These are phyloP conservation scores for Biancaea sappan DNA, from an alignment of 306 rosid genomes.

Conservation along the genomic window DNA sequence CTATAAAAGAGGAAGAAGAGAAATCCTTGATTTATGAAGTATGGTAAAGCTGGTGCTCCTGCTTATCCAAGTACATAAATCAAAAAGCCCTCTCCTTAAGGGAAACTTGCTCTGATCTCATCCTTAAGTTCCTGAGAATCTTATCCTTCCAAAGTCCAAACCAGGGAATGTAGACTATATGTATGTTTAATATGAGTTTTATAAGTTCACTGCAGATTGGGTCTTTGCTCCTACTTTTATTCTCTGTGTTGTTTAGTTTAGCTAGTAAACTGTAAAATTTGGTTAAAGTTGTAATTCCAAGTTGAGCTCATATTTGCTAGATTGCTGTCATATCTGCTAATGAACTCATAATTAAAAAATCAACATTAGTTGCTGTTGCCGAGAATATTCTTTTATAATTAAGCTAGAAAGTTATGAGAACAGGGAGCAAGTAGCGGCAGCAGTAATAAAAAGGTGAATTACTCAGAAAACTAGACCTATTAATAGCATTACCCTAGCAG, in stretches of 20 bases:
- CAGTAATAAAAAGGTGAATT: too few relatives aligned
- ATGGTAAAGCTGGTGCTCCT: conserved; percentile 1
- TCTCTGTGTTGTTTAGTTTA: neutral
- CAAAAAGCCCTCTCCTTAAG: neutral
- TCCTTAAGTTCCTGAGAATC: neutral
- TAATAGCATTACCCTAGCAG: too few relatives aligned
- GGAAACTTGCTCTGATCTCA: neutral
- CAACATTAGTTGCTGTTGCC: neutral
- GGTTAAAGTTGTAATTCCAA: neutral
- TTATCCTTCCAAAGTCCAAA: conserved; percentile 21
- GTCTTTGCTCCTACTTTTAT: neutral
- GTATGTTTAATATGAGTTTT: neutral
- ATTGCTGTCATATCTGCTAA: too few relatives aligned
- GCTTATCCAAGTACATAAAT: neutral
- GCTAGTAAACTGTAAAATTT: neutral
- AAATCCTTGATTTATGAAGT: conserved; percentile 52
- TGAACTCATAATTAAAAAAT: neutral
- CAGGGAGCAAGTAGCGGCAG: neutral
- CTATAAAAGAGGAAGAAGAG: conserved; percentile 77
- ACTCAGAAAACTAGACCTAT: too few relatives aligned
- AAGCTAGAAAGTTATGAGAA: neutral
- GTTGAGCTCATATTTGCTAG: neutral
- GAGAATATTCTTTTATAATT: neutral
- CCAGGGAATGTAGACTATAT: conserved; percentile 2
- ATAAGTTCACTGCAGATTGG: neutral